Conservation (phyloP, 2,329 filamentous ascomycete genomes). For the Erysiphe pulchra region DNA sequence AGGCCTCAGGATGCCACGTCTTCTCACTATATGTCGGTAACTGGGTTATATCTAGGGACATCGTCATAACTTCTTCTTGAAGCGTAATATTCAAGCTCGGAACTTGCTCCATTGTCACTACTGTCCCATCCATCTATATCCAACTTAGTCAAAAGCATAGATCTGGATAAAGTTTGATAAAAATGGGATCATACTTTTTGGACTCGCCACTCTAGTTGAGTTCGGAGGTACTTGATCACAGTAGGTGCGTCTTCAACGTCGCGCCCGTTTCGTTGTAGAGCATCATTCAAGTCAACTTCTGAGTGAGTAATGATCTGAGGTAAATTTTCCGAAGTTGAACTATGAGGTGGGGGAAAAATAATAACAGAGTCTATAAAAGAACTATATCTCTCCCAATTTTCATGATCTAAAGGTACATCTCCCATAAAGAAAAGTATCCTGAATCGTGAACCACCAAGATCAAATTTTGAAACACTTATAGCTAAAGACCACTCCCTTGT, state of each 20-base stretch:
- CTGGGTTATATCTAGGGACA: conserved; percentile 3
- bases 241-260: conserved; percentile 2
- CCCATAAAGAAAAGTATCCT: conserved; percentile 8
- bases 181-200: conserved; percentile 7
- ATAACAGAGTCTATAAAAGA: conserved; percentile 5
- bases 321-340: background rate
- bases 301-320: conserved; percentile 4
- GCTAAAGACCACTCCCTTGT: conserved; percentile 7
- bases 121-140: conserved; percentile 6
- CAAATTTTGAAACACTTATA: conserved; percentile 8
- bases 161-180: background rate
- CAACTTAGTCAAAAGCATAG: background rate
- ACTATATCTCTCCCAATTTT: conserved; percentile 5
- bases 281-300: conserved; percentile 6
- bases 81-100: conserved; percentile 5
- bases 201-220: conserved; percentile 8
- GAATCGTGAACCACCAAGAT: conserved; percentile 7
- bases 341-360: conserved; percentile 8
- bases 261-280: conserved; percentile 1
- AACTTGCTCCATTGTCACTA: conserved; percentile 2
- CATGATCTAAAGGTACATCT: conserved; percentile 4
- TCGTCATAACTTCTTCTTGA: conserved; percentile 6
- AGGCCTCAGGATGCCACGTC: conserved; percentile 4
- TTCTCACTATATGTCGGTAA: conserved; percentile 7
- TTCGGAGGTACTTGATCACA: conserved; percentile 5